Evolutionary conservation across 1,284 basidiomycete species (phyloP).

Genomic region (Ceratobasidium sp.): DNA sequence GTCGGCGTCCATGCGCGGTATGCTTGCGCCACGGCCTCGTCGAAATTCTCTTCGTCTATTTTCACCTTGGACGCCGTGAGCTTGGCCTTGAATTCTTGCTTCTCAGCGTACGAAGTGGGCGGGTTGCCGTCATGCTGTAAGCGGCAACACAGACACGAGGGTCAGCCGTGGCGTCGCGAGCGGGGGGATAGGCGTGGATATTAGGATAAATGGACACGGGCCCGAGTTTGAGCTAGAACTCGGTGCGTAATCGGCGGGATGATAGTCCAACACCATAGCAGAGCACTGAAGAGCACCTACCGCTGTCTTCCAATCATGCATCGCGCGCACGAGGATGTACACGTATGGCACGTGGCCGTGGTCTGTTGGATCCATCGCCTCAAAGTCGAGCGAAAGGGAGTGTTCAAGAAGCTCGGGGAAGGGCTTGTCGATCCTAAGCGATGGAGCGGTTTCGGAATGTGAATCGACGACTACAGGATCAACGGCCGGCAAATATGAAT

Average conservation of each 20-base stretch:
- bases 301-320: slow-evolving; percentile 78
- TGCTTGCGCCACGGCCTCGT: slow-evolving; percentile 85
- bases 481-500: slow-evolving; percentile 19
- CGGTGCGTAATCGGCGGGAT: not conserved
- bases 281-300: slow-evolving; percentile 53
- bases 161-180: slow-evolving; percentile 3
- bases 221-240: slow-evolving; percentile 1
- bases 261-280: slow-evolving; percentile 1
- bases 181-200: slow-evolving; percentile 12
- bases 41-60: slow-evolving; percentile 93
- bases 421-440: slow-evolving; percentile 86
- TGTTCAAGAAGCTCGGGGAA: slow-evolving; percentile 82
- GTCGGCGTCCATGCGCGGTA: slow-evolving; percentile 71
- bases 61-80: slow-evolving; percentile 69
- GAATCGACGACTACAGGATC: slow-evolving; percentile 79
- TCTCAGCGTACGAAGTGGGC: slow-evolving; percentile 72
- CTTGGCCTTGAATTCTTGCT: slow-evolving; percentile 76
- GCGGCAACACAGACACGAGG: not conserved
- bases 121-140: slow-evolving; percentile 66
- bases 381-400: slow-evolving; percentile 73
- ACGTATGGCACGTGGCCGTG: slow-evolving; percentile 89
- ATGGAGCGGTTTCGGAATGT: slow-evolving; percentile 84
- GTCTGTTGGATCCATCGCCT: slow-evolving; percentile 80
- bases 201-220: slow-evolving; percentile 22
- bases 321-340: slow-evolving; percentile 80